These are phyloP conservation scores for Lonicera japonica DNA, from an alignment of 129 eudicot genomes.

Conservation along the genomic window DNA sequence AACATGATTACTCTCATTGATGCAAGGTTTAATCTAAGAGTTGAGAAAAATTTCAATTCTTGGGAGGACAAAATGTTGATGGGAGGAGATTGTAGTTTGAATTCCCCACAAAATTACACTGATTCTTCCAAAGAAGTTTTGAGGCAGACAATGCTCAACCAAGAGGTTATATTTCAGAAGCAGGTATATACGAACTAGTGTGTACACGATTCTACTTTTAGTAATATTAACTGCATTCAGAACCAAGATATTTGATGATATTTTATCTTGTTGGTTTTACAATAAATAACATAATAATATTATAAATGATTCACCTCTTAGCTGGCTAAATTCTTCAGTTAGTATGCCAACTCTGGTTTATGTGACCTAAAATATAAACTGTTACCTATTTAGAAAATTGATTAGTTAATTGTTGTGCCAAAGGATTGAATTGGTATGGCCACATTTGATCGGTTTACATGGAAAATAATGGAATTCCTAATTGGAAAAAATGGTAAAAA, in stretches of 20 bases:
- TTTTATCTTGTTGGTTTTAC: too few species aligned
- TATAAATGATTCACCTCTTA: too few species aligned
- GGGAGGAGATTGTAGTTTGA: slow-evolving; percentile 26
- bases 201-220: too few species aligned
- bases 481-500: too few species aligned
- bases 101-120: slow-evolving; percentile 17
- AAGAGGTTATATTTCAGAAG: slow-evolving; percentile 35
- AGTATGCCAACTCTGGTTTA: neutral
- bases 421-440: too few species aligned
- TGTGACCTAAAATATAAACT: neutral
- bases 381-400: neutral
- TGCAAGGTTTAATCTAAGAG: slow-evolving; percentile 1
- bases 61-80: slow-evolving; percentile 11
- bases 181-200: slow-evolving; percentile 47
- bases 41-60: neutral
- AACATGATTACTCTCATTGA: neutral
- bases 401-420: neutral
- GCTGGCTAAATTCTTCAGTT: neutral
- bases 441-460: too few species aligned
- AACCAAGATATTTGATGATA: too few species aligned
- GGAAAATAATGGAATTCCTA: too few species aligned
- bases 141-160: slow-evolving; percentile 38
- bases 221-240: too few species aligned
- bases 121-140: slow-evolving; percentile 26
- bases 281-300: too few species aligned